Percentiles rank a stretch among this genome's conserved stretches.
Evolutionary conservation across 768 basidiomycete genomes (phyloP).

Genomic region (Leccinellum rugosiceps): DNA sequence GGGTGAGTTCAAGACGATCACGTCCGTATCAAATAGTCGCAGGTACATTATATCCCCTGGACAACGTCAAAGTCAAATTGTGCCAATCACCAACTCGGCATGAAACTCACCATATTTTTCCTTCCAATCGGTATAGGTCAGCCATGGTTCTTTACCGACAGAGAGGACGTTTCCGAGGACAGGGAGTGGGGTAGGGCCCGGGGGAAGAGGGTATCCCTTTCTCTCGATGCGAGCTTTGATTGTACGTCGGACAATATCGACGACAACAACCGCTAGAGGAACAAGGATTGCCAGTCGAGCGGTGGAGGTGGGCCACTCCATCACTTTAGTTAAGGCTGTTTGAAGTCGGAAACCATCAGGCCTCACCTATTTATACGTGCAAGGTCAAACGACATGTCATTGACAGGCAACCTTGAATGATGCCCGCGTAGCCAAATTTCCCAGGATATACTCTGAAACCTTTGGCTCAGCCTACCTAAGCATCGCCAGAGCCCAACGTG

Average conservation of each 20-base stretch:
- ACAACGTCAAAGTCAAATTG: background rate
- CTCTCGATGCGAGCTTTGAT: background rate
- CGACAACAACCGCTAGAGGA: background rate
- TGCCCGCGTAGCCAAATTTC: too few species aligned
- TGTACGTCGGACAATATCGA: background rate
- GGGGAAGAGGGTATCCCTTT: background rate
- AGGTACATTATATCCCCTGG: background rate
- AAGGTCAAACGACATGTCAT: too few species aligned
- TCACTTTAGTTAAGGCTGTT: background rate
- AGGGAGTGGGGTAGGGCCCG: background rate
- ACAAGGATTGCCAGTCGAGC: background rate
- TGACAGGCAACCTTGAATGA: too few species aligned
- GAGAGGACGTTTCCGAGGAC: background rate
- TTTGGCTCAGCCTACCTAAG: too few species aligned
- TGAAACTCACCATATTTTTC: background rate
- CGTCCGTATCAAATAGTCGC: background rate
- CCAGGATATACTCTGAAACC: too few species aligned
- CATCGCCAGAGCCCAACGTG: too few species aligned
- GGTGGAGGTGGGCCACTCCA: background rate
- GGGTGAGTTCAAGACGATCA: constrained; percentile 1
- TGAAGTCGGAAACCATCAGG: too few species aligned
- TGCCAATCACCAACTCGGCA: too few species aligned
- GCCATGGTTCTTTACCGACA: background rate
- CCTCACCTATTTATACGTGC: too few species aligned
- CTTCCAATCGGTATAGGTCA: background rate